Conservation (phyloP, 176 grass and related monocot species). For the Carex kokanica region DNA sequence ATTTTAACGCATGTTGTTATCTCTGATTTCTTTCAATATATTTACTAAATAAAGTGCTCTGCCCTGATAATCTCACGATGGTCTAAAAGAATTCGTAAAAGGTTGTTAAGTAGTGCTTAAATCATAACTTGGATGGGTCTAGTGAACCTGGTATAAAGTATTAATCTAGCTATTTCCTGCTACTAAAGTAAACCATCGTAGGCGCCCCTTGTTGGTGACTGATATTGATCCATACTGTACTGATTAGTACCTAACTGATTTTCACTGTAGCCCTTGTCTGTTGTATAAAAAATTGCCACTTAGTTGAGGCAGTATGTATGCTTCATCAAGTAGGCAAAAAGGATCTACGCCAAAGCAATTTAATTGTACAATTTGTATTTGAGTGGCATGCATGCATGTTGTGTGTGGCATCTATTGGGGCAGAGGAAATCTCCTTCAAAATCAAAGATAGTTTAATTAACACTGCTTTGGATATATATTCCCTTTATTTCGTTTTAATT, state of each 20-base stretch:
- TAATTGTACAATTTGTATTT: not conserved
- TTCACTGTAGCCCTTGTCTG: not conserved
- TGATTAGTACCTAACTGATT: not conserved
- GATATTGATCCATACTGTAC: not conserved
- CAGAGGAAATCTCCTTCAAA: not conserved
- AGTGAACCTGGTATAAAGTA: not conserved
- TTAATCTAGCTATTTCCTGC: not conserved
- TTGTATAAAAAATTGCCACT: no score
- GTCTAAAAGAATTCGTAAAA: not conserved
- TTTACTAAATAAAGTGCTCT: not conserved
- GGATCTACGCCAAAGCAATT: not conserved
- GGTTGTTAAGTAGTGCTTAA: not conserved
- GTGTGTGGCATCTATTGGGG: not conserved
- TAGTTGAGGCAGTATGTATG: not conserved
- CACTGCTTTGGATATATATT: slow-evolving; percentile 21
- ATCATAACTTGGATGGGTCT: not conserved
- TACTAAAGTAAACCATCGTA: not conserved
- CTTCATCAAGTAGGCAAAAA: not conserved
- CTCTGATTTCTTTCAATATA: not conserved
- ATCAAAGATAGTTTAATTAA: not conserved
- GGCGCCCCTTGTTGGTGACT: not conserved
- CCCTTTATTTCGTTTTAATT: slow-evolving; percentile 1
- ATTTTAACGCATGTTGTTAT: not conserved
- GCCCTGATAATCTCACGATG: not conserved
- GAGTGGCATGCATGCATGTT: not conserved